These are phyloP conservation scores for Coemansia sp. DNA, from an alignment of 192 early-diverging fungal species.

Conservation along the genomic window DNA sequence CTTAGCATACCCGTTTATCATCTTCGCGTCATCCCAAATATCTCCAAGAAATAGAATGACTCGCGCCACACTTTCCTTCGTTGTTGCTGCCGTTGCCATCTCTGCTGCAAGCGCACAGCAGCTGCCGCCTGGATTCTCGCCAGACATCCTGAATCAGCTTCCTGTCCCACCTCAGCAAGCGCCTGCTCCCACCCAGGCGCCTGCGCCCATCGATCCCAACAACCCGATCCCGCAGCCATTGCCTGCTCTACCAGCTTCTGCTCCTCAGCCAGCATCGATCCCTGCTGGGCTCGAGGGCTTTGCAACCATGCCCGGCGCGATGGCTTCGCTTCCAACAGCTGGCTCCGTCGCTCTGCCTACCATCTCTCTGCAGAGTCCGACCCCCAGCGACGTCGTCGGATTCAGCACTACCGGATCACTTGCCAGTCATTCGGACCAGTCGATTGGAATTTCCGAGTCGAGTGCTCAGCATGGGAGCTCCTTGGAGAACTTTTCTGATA, in stretches of 20 bases:
- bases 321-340: conserved; percentile 4
- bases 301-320: background rate
- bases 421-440: background rate
- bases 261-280: conserved; percentile 44
- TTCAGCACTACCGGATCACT: conserved; percentile 1
- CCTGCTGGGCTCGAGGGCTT: conserved; percentile 44
- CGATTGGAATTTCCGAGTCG: background rate
- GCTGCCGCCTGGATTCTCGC: conserved; percentile 35
- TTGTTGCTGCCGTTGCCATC: conserved; percentile 25
- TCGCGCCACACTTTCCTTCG: conserved; percentile 33
- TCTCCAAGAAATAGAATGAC: conserved; percentile 23
- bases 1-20: background rate
- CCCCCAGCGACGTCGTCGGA: background rate
- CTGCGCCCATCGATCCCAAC: conserved; percentile 49
- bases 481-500: conserved; percentile 4
- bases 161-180: conserved; percentile 49
- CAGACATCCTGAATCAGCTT: conserved; percentile 44
- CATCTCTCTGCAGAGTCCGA: conserved; percentile 10
- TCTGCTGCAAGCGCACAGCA: conserved; percentile 23
- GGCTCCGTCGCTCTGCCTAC: conserved; percentile 8
- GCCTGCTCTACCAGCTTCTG: conserved; percentile 33
- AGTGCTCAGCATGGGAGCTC: background rate
- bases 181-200: conserved; percentile 45
- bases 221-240: conserved; percentile 48
- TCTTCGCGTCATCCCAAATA: background rate